Conservation (phyloP, 2,329 filamentous ascomycete species). For the Diaporthe vexans region DNA sequence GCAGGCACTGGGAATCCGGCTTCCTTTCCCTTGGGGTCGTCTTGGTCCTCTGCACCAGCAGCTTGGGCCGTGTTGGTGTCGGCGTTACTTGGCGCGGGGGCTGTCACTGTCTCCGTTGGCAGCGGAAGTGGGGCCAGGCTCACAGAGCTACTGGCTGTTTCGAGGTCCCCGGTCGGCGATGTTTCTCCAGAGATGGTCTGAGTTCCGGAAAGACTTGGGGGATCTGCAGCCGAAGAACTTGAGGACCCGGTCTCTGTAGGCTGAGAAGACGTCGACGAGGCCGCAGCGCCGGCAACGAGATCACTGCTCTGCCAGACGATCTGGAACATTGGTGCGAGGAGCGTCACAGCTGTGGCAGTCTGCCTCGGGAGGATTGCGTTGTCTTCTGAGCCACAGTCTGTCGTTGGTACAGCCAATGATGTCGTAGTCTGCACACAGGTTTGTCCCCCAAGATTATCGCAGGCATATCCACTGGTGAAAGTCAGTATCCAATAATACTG, state of each 20-base stretch:
- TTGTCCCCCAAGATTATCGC: constrained; percentile 22
- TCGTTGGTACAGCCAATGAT: constrained; percentile 6
- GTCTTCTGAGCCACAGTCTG: not conserved
- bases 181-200: not conserved
- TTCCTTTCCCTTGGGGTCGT: not conserved
- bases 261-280: constrained; percentile 15
- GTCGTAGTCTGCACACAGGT: constrained; percentile 26
- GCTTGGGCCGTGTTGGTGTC: not conserved
- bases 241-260: not conserved
- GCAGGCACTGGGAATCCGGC: constrained; percentile 23
- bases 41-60: not conserved
- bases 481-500: not conserved
- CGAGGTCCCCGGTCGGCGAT: not conserved
- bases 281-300: not conserved
- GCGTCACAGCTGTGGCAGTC: constrained; percentile 21
- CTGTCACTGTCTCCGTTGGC: constrained; percentile 7
- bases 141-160: constrained; percentile 9
- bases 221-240: not conserved
- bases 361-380: constrained; percentile 1
- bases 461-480: constrained; percentile 15
- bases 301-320: constrained; percentile 29
- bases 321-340: constrained; percentile 35
- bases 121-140: not conserved
- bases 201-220: constrained; percentile 16
- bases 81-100: not conserved